Percentiles rank a stretch among this genome's conserved stretches.
Evolutionary conservation across 2,329 filamentous ascomycete species (phyloP).

Genomic region (Aspergillus uvarum): DNA sequence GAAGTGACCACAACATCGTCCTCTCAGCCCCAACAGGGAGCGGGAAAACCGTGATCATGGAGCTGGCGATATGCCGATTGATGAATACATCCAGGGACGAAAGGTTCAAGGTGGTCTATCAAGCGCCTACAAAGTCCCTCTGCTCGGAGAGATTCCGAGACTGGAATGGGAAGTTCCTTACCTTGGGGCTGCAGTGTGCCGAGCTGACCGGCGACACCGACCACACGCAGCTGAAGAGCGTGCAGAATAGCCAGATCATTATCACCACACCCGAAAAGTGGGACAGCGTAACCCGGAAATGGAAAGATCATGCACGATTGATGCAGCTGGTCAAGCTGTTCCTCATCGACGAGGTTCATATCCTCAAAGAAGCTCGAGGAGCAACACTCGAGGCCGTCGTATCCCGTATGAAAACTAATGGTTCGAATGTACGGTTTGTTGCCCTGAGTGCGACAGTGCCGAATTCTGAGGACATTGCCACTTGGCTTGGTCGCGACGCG

Average conservation of each 20-base stretch:
- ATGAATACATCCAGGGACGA: constrained; percentile 56
- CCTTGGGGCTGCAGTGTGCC: constrained; percentile 66
- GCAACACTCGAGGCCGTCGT: constrained; percentile 81
- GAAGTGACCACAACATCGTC: constrained; percentile 71
- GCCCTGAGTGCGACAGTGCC: constrained; percentile 82
- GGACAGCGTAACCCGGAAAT: constrained; percentile 85
- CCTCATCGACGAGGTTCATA: constrained; percentile 84
- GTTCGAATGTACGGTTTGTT: constrained; percentile 72
- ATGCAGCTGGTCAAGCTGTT: constrained; percentile 76
- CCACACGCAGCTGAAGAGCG: constrained; percentile 61
- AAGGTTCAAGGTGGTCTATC: constrained; percentile 79
- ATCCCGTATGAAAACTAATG: constrained; percentile 81
- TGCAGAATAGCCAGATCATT: constrained; percentile 76
- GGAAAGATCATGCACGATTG: constrained; percentile 75
- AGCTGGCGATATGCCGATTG: constrained; percentile 76
- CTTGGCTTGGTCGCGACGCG: constrained; percentile 71
- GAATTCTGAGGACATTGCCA: constrained; percentile 76
- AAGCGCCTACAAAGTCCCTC: constrained; percentile 79
- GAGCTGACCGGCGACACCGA: constrained; percentile 83
- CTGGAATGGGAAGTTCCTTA: constrained; percentile 72
- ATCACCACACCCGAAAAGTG: constrained; percentile 88
- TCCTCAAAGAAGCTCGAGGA: constrained; percentile 75
- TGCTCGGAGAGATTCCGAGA: constrained; percentile 75
- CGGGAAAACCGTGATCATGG: constrained; percentile 79
- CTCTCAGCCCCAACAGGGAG: constrained; percentile 80